Base-by-base conservation (phyloP, 2,329 filamentous ascomycete genomes). In the Chaetoscypha palmicola region DNA sequence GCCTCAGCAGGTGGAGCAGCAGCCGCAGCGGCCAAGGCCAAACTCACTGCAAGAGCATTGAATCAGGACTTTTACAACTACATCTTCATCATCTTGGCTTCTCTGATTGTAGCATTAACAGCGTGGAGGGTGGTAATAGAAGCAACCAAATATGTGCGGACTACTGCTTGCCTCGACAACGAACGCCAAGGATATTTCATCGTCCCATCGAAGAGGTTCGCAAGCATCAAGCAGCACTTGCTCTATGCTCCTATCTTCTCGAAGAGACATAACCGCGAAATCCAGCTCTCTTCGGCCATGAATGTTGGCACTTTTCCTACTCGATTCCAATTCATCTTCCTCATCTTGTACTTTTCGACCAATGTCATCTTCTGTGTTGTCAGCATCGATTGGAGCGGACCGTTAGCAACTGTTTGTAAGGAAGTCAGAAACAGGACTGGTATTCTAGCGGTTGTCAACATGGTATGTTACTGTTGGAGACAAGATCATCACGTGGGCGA, bases 171-270 rank as follows among this genome's bases (percentile, higher is more conserved):
- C 58, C 74, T 95, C 53, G 82, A 77, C 67, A 88, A 87, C 66
- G 83, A 86, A 52, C 82, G 73, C 1, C 89, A 95, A 63, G 73
- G 76, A 48, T 95, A 88, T 68, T 95, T 90, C 61, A 74, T 81
- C 35, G 68, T 70, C 19, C 74, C 83, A 4, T 70, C 70, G 5
- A 54, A 61, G 11, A 69, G 67, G 32, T 64, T 68, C 45, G 68
- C 83, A n/a, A 77, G 71, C 64, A 67, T 87, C 52, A 83, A 86
- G 68, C 77, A 74, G 59, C 73, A 84, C 53, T 51, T 87, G 16
- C 66, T 83, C 14, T 82, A 81, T 59, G 81, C 87, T 1, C 87
- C 87, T 4, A 66, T 94, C 14, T 76, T 80, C 58, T 74, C 73
- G 43, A 86, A 86, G 59, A 75, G 86, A 57, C 87, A 92, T 66